Conservation (phyloP, 257 asterid species). For the Verbena officinalis region DNA sequence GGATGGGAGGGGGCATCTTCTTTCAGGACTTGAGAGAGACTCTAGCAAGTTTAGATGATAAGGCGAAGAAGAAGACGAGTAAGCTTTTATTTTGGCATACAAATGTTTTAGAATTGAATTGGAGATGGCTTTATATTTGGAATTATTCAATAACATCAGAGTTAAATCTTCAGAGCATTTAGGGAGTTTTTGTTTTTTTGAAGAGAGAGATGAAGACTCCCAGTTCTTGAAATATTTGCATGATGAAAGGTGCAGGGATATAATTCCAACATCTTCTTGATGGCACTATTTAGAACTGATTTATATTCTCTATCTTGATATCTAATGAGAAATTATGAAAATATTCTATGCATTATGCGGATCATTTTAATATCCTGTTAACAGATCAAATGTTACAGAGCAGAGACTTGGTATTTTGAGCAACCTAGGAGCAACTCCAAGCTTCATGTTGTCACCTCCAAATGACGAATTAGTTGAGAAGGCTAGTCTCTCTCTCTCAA, state of each 20-base stretch:
- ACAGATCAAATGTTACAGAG: conserved; percentile 42
- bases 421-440: conserved; percentile 48
- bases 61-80: conserved; percentile 17
- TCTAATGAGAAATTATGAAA: neutral
- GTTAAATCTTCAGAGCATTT: no score
- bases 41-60: neutral
- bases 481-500: conserved; percentile 46
- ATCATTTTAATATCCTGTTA: conserved; percentile 5
- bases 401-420: conserved; percentile 37
- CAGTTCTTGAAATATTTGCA: neutral
- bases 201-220: neutral
- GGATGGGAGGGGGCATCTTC: neutral
- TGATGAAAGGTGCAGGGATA: neutral
- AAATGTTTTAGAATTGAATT: neutral
- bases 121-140: neutral
- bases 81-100: conserved; percentile 1
- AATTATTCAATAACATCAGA: neutral
- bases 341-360: neutral
- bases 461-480: conserved; percentile 69
- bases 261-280: neutral
- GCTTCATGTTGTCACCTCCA: conserved; percentile 52
- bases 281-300: conserved; percentile 10
- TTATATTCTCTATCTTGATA: conserved; percentile 12
- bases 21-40: conserved; percentile 8
- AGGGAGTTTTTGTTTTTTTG: no score